These are phyloP conservation scores for Cyclostephanos tholiformis DNA, from an alignment of 108 stramenopile genomes.

Conservation along the genomic window DNA sequence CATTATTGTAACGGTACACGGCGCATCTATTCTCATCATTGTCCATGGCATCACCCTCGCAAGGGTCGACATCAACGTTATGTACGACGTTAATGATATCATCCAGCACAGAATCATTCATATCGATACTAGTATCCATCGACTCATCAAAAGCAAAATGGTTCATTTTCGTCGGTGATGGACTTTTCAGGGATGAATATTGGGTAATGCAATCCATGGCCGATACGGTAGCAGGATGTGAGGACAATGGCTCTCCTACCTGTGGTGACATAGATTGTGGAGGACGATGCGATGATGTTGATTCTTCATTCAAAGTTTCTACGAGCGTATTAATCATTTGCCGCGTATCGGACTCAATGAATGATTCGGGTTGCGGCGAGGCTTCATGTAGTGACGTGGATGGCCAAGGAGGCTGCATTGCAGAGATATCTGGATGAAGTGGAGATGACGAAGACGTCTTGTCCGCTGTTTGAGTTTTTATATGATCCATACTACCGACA, in stretches of 20 bases:
- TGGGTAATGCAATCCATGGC: conserved; percentile 22
- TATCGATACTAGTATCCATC: conserved; percentile 3
- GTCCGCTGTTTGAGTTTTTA: too few relatives aligned
- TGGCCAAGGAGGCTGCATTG: too few relatives aligned
- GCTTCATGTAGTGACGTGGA: too few relatives aligned
- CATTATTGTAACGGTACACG: background rate
- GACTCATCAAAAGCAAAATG: conserved; percentile 18
- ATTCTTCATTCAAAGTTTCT: background rate
- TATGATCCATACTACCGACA: too few relatives aligned
- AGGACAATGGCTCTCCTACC: background rate
- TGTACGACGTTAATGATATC: background rate
- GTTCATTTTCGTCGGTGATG: conserved; percentile 14
- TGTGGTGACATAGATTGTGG: background rate
- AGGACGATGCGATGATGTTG: background rate
- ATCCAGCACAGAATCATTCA: conserved; percentile 9
- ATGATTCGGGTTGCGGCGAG: too few relatives aligned
- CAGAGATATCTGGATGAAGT: too few relatives aligned
- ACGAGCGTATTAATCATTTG: too few relatives aligned
- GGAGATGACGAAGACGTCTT: too few relatives aligned
- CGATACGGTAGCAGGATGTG: conserved; percentile 13
- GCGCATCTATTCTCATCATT: background rate
- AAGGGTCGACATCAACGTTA: background rate
- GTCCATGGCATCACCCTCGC: background rate
- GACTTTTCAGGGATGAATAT: conserved; percentile 21
- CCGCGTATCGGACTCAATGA: too few relatives aligned